Evolutionary conservation across 129 eudicot genomes (phyloP).

Genomic region (Artemisia annua): DNA sequence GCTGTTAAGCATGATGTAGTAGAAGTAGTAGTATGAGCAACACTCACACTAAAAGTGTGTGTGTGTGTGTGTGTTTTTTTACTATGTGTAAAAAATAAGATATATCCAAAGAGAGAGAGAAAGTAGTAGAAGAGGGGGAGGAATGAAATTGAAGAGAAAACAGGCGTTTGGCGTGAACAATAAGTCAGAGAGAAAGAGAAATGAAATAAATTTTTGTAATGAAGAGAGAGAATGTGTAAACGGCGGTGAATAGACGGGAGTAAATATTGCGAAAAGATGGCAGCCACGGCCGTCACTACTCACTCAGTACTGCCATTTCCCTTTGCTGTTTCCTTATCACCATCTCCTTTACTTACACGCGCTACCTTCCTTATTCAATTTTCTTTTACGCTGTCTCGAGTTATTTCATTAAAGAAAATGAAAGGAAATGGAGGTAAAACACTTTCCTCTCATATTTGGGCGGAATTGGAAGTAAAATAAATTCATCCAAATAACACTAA

Average conservation of each 20-base stretch:
- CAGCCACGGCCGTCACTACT: constrained; percentile 64
- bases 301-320: constrained; percentile 54
- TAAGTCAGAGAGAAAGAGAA: constrained; percentile 37
- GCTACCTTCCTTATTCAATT: background rate
- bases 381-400: too few relatives aligned
- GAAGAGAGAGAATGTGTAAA: constrained; percentile 57
- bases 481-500: too few relatives aligned
- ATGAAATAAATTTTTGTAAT: constrained; percentile 16
- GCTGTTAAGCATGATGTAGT: too few relatives aligned
- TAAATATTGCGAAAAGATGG: constrained; percentile 26
- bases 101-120: background rate
- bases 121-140: background rate
- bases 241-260: constrained; percentile 85
- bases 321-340: background rate
- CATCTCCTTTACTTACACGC: constrained; percentile 7
- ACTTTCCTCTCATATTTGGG: too few relatives aligned
- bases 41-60: too few relatives aligned
- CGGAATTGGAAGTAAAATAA: too few relatives aligned
- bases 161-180: constrained; percentile 99
- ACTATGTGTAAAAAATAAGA: too few relatives aligned
- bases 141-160: constrained; percentile 31
- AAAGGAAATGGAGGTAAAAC: too few relatives aligned
- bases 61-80: too few relatives aligned
- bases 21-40: too few relatives aligned
- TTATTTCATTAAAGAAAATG: too few relatives aligned